These are phyloP conservation scores for Aspergillus fructus DNA, from an alignment of 2,329 filamentous ascomycete genomes.

Conservation along the genomic window DNA sequence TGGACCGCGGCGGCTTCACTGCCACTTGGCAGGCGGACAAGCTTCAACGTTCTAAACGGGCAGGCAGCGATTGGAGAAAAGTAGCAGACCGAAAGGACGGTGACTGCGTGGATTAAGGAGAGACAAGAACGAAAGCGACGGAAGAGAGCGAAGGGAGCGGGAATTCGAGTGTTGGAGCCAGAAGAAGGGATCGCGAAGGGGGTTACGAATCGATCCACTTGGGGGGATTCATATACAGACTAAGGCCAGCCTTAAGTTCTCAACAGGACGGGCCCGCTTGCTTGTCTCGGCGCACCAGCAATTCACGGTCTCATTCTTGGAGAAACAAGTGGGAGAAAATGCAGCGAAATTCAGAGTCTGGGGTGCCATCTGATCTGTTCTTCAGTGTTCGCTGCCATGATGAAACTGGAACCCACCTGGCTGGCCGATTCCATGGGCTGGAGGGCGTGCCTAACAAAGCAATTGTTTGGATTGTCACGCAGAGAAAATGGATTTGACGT, in stretches of 20 bases:
- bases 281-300: neutral
- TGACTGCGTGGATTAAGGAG: slow-evolving; percentile 11
- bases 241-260: neutral
- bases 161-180: slow-evolving; percentile 19
- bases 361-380: neutral
- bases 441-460: neutral
- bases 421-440: neutral
- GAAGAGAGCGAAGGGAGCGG: slow-evolving; percentile 9
- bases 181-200: slow-evolving; percentile 22
- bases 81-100: neutral
- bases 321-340: neutral
- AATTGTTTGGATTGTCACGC: slow-evolving; percentile 4
- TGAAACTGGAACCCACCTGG: neutral
- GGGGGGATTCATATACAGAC: neutral
- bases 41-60: slow-evolving; percentile 3
- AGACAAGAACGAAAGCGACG: slow-evolving; percentile 7
- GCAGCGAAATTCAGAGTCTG: neutral
- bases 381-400: neutral
- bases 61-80: neutral
- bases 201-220: slow-evolving; percentile 5
- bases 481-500: slow-evolving; percentile 6
- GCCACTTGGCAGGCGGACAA: slow-evolving; percentile 13
- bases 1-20: slow-evolving; percentile 12
- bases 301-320: neutral
- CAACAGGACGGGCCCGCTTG: neutral